Base-by-base conservation (phyloP, 2,329 filamentous ascomycete species). In the Penicillium digitatum region DNA sequence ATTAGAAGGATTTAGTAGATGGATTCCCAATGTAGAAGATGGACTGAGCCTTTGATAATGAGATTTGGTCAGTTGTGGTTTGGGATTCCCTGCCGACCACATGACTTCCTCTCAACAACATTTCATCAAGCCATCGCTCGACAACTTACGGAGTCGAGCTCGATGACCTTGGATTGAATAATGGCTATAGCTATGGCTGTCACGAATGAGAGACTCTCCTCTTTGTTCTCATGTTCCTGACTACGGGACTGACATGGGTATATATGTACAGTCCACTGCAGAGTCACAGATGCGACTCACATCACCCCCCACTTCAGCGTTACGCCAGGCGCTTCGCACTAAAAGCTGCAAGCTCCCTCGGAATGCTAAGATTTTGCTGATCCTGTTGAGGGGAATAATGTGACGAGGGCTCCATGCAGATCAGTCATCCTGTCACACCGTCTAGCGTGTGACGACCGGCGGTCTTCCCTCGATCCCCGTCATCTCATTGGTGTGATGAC, bases 361-460 rank as follows among this genome's bases (percentile, higher is more conserved):
- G 40, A 34, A 29, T 43, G 52, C 29, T 40, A 55, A 42, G 40
- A 32, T 24, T 24, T n/a, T 5, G 14, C 35, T 46, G 35, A 45
- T 39, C 35, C 22, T 27, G 22, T 26, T 29, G 53, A 52, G 56
- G 42, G 55, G 57, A 48, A 51, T 55, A 45, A 44, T 42, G 58
- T 62, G 60, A 45, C 57, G 53, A 32, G 52, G 18, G 51, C 49
- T 63, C 40, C 22, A 48, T 49, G 54, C 68, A 70, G 69, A 70
- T 68, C 65, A 43, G 46, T 51, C 52, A 52, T 53, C 49, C 62
- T 62, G 65, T 70, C 68, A 71, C 69, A 70, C 63, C 35, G 57
- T 44, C 60, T 70, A 71, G 69, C 56, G 68, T 70, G 69, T 72
- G 69, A 72, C 58, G 66, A 59, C 62, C 54, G 51, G 51, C 60